A percentile compares a stretch with the other conserved stretches of the same genome.
Conservation (phyloP, 2,329 filamentous ascomycete genomes). For the Xylariaceae sp. region DNA sequence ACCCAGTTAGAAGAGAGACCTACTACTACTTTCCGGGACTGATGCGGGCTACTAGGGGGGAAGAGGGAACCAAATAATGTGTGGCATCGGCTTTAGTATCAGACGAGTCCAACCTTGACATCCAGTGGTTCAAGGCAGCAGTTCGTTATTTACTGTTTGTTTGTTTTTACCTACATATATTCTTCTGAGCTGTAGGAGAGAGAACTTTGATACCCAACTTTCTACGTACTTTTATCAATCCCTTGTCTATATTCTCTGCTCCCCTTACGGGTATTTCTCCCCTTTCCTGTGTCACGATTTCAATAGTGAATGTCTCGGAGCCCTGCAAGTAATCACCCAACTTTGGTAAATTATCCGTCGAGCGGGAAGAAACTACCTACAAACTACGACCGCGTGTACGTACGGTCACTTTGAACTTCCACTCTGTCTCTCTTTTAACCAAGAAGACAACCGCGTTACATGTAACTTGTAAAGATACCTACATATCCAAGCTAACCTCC, state of each 20-base stretch:
- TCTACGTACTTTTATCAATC: no score
- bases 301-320: no score
- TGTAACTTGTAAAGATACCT: no score
- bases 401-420: no score
- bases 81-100: not conserved
- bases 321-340: no score
- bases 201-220: constrained; percentile 15
- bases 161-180: not conserved
- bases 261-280: not conserved
- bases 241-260: not conserved
- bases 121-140: not conserved
- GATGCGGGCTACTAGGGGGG: not conserved
- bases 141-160: not conserved
- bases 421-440: no score
- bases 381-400: no score
- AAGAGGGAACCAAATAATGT: not conserved
- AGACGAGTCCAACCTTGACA: not conserved
- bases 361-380: no score
- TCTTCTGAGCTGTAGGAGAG: not conserved
- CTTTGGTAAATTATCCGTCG: no score
- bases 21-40: not conserved
- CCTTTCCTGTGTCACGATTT: not conserved
- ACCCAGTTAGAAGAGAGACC: not conserved
- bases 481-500: no score
- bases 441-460: no score